These are phyloP conservation scores for Spongospora subterranea DNA, from an alignment of 208 protist species.

Conservation along the genomic window DNA sequence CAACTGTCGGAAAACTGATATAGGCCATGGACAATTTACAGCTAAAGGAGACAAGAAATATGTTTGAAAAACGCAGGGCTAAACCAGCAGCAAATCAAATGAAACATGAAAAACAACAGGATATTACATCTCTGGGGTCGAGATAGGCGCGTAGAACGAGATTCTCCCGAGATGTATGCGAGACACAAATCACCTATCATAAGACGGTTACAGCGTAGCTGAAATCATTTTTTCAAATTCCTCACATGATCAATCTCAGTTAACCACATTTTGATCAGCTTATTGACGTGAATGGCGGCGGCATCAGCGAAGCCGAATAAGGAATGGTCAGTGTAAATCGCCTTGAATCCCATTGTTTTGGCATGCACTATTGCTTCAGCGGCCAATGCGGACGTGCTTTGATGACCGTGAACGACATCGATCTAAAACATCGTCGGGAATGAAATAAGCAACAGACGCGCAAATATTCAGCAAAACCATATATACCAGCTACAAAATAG, in stretches of 20 bases:
- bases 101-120: background rate
- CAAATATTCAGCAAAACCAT: too few species aligned
- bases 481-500: too few species aligned
- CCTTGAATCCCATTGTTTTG: conserved; percentile 89
- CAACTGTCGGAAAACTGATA: too few species aligned
- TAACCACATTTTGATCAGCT: conserved; percentile 91
- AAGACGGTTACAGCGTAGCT: background rate
- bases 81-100: background rate
- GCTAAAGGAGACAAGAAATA: background rate
- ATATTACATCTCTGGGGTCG: conserved; percentile 73
- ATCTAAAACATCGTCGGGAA: conserved; percentile 82
- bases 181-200: conserved; percentile 95
- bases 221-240: background rate
- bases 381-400: conserved; percentile 89
- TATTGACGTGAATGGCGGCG: conserved; percentile 93
- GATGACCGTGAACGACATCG: conserved; percentile 95
- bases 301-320: conserved; percentile 96
- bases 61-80: background rate
- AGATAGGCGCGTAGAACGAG: conserved; percentile 91
- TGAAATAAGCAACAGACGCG: too few species aligned
- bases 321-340: conserved; percentile 97
- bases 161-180: conserved; percentile 94
- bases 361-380: conserved; percentile 92
- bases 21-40: too few species aligned
- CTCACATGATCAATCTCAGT: conserved; percentile 80